Conservation (phyloP, 1,284 basidiomycete genomes). For the Filobasidium uniguttulatum region DNA sequence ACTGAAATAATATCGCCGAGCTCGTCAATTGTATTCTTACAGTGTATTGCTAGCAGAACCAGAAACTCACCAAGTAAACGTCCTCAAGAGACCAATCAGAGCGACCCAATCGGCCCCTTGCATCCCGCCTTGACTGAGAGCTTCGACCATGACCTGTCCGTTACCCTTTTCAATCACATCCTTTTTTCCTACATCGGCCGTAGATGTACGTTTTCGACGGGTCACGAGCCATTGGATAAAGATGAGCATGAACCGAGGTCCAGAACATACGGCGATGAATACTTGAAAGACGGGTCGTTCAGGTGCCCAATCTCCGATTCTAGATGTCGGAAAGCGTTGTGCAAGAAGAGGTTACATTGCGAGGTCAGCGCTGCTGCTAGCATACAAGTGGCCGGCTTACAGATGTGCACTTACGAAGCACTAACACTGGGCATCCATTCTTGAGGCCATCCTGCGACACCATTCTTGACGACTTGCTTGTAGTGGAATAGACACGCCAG, state of each 20-base stretch:
- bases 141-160: slow-evolving; percentile 4
- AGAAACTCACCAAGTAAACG: slow-evolving; percentile 50
- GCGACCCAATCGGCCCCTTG: slow-evolving; percentile 47
- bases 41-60: too few species aligned
- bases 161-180: slow-evolving; percentile 11
- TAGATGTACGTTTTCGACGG: slow-evolving; percentile 25
- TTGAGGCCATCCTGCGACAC: slow-evolving; percentile 38
- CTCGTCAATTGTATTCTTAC: too few species aligned
- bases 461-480: slow-evolving; percentile 77
- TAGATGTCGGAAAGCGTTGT: slow-evolving; percentile 23
- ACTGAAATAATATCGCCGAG: slow-evolving; percentile 19
- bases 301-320: slow-evolving; percentile 84
- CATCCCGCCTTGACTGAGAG: not conserved
- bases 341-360: slow-evolving; percentile 11
- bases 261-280: slow-evolving; percentile 72
- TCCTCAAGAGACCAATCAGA: slow-evolving; percentile 55
- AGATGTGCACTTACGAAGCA: slow-evolving; percentile 49
- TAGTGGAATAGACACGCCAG: slow-evolving; percentile 63
- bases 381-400: too few species aligned
- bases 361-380: too few species aligned
- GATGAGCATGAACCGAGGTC: slow-evolving; percentile 67
- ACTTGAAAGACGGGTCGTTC: slow-evolving; percentile 82
- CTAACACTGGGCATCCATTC: slow-evolving; percentile 9
- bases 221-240: slow-evolving; percentile 57
- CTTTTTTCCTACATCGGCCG: too few species aligned